Evolutionary conservation across 345 rosid species (phyloP), one percentile per base, ranked within the genome.

Genomic region (Salix caprea): DNA sequence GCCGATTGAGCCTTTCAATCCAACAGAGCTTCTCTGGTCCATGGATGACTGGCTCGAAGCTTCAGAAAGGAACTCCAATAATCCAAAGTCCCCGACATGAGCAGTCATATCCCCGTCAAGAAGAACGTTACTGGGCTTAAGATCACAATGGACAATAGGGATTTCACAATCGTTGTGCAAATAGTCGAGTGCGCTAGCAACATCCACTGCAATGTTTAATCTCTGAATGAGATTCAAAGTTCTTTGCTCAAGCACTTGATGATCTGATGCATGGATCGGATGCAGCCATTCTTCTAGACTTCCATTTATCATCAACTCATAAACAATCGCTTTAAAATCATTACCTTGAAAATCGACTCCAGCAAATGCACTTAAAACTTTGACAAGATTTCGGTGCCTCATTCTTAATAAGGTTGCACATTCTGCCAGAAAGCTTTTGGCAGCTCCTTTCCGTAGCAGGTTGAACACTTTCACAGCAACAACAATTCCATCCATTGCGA

Each of bases 11-110:
- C 62, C 79, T 21, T 76, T 28, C 4, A 74, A 7, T 28, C 46
- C 71, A 18, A 65, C 48, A 23, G 48, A 74, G 71, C 70, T 73
- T n/a, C 58, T 78, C 46, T 60, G 52, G 4, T 32, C 34, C 34
- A 32, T 32, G 4, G 34, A 32, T 4, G 34, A 32, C 34, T 32
- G 34, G 34, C 54, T 42, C 14, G 14, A 36, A 1, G 67, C 8
- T 13, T 72, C 66, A 9, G 44, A 19, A 14, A 79, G 66, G 56
- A 72, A 28, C 68, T 73, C 67, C 26, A 67, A 52, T 14, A 78
- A 65, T 18, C 81, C 81, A 32, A 74, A 74, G 61, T 79, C 81
- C 37, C 62, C 67, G n/a, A 73, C 73, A 24, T 67, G 77, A 23
- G 69, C 74, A 9, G 26, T 56, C 61, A 56, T n/a, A 56, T 56